Evolutionary conservation across 2,329 filamentous ascomycete genomes (phyloP).

Genomic region (Paracamarosporium sp.): DNA sequence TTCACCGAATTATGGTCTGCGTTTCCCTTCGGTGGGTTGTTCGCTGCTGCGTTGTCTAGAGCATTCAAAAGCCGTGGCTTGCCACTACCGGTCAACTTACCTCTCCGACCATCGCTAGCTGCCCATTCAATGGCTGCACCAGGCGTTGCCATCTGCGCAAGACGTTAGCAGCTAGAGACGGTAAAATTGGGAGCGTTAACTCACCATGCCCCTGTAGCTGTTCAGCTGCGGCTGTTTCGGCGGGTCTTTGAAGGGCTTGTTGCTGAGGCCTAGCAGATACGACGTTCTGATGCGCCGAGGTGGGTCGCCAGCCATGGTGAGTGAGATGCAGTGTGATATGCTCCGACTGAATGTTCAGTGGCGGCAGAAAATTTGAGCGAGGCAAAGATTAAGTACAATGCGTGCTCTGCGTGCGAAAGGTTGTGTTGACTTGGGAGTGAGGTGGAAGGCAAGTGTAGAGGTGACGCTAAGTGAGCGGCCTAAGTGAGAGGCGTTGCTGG

Average conservation of each 20-base stretch:
- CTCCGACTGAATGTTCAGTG: no score
- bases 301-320: conserved; percentile 20
- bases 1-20: conserved; percentile 5
- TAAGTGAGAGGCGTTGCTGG: not conserved
- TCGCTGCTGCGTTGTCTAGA: conserved; percentile 16
- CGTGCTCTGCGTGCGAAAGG: not conserved
- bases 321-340: no score
- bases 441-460: no score
- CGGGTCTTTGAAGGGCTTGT: conserved; percentile 36
- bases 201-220: conserved; percentile 20
- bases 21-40: conserved; percentile 9
- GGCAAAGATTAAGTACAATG: not conserved
- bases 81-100: conserved; percentile 25
- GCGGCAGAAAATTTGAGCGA: not conserved
- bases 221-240: conserved; percentile 11
- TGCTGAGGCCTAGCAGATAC: conserved; percentile 37
- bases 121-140: conserved; percentile 39
- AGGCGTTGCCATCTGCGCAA: conserved; percentile 23
- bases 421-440: not conserved
- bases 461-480: not conserved
- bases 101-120: conserved; percentile 42
- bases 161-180: conserved; percentile 3
- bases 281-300: conserved; percentile 31
- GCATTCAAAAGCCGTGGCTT: conserved; percentile 16
- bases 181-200: not conserved